Percentiles rank a stretch among this genome's conserved stretches.
Evolutionary conservation across 2,329 filamentous ascomycete genomes (phyloP).

Genomic region (Cladosporium halotolerans): DNA sequence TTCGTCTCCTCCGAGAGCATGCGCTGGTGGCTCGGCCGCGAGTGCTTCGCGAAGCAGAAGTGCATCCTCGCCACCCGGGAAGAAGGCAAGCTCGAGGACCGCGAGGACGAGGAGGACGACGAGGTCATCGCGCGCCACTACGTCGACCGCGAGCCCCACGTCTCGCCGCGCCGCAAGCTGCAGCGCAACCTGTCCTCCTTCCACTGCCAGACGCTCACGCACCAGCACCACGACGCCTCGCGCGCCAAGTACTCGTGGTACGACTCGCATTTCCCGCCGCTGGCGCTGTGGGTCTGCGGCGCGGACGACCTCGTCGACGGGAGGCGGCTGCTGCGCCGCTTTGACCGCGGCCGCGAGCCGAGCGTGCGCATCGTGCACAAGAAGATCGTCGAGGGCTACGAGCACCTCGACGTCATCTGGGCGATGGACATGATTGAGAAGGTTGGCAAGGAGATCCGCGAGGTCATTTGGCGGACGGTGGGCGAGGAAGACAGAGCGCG

Average conservation of each 20-base stretch:
- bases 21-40: constrained; percentile 89
- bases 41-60: constrained; percentile 77
- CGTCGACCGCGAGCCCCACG: constrained; percentile 23
- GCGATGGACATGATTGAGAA: constrained; percentile 81
- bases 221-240: constrained; percentile 23
- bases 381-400: constrained; percentile 79
- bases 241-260: constrained; percentile 65
- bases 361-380: constrained; percentile 72
- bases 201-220: constrained; percentile 25
- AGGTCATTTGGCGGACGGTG: constrained; percentile 77
- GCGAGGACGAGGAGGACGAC: constrained; percentile 39
- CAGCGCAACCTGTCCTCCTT: constrained; percentile 27
- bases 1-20: constrained; percentile 86
- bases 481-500: constrained; percentile 47
- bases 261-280: constrained; percentile 67
- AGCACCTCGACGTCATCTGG: constrained; percentile 94
- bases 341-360: constrained; percentile 72
- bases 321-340: constrained; percentile 62
- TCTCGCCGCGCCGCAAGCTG: constrained; percentile 23
- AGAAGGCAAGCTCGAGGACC: constrained; percentile 57
- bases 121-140: constrained; percentile 34
- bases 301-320: constrained; percentile 82
- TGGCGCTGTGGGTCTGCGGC: constrained; percentile 84
- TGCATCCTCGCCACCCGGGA: constrained; percentile 80
- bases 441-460: constrained; percentile 72